Evolutionary conservation across 306 rosid species (phyloP).

Genomic region (Begonia fuchsioides): DNA sequence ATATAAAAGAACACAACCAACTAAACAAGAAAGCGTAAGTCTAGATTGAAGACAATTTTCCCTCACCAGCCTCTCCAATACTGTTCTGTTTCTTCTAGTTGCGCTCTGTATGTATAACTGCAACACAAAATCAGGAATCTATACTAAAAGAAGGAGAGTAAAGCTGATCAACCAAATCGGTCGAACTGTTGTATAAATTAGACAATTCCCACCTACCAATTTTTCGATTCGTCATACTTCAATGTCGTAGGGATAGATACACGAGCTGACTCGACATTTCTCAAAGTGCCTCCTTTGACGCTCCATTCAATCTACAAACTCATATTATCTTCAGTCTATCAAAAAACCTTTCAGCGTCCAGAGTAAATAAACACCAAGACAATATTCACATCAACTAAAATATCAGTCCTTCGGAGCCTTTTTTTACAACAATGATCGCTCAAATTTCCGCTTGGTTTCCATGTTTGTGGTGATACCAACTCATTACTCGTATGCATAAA

Average conservation of each 20-base stretch:
- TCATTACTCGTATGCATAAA: no score
- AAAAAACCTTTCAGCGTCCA: constrained; percentile 11
- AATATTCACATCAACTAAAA: constrained; percentile 12
- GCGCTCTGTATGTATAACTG: constrained; percentile 34
- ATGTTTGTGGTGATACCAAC: no score
- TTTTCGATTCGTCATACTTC: constrained; percentile 70
- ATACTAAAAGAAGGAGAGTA: constrained; percentile 2
- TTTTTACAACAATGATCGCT: no score
- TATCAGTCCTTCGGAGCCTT: no score
- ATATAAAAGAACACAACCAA: no score
- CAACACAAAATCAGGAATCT: constrained; percentile 13
- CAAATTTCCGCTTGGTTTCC: no score
- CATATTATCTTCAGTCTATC: constrained; percentile 9
- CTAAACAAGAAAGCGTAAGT: no score
- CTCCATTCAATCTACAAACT: constrained; percentile 76
- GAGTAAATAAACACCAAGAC: constrained; percentile 4
- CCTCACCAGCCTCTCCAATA: constrained; percentile 93
- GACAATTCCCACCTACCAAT: constrained; percentile 41
- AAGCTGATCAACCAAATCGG: constrained; percentile 13
- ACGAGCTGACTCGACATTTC: constrained; percentile 84
- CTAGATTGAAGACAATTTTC: background rate
- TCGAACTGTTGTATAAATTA: background rate
- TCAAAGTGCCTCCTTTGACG: constrained; percentile 62
- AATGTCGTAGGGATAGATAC: constrained; percentile 76
- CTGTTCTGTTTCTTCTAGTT: constrained; percentile 76